Percentiles rank a stretch among this genome's conserved stretches.
Evolutionary conservation across 352 stramenopile species (phyloP).

Genomic region (Phytophthora ohioensis): DNA sequence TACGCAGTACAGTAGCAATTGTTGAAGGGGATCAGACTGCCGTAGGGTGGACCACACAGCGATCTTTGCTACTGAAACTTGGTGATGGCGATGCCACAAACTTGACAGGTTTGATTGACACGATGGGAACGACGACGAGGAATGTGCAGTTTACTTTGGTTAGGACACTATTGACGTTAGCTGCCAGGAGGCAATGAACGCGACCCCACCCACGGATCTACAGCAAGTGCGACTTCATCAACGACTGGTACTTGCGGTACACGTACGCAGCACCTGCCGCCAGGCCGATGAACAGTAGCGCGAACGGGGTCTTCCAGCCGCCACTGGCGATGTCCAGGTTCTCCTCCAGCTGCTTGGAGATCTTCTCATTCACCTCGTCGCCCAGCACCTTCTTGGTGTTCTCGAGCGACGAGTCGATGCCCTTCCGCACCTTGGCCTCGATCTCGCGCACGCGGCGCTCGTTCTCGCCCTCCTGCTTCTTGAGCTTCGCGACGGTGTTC

Average conservation of each 20-base stretch:
- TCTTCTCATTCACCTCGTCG: conserved; percentile 77
- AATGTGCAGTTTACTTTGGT: conserved; percentile 40
- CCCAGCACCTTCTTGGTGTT: conserved; percentile 66
- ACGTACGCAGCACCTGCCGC: conserved; percentile 56
- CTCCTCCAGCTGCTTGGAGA: conserved; percentile 79
- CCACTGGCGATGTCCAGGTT: conserved; percentile 66
- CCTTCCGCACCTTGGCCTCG: conserved; percentile 63
- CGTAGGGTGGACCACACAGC: conserved; percentile 28
- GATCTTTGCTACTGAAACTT: conserved; percentile 13
- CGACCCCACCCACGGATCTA: conserved; percentile 43
- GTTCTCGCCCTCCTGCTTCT: conserved; percentile 79
- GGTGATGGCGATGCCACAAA: not conserved
- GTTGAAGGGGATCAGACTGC: conserved; percentile 14
- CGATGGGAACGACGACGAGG: conserved; percentile 1
- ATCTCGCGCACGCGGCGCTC: conserved; percentile 79
- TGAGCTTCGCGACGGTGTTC: conserved; percentile 81
- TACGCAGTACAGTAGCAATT: conserved; percentile 6
- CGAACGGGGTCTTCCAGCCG: conserved; percentile 85
- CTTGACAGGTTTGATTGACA: conserved; percentile 14
- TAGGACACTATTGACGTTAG: conserved; percentile 32
- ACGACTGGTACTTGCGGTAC: conserved; percentile 88
- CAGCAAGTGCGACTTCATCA: conserved; percentile 90
- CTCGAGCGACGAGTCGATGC: conserved; percentile 73
- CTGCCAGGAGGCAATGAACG: conserved; percentile 8
- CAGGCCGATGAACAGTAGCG: conserved; percentile 69